phyloP scores from a whole-genome alignment of 106 monocot genomes.

The Dendrobium nobile region DNA sequence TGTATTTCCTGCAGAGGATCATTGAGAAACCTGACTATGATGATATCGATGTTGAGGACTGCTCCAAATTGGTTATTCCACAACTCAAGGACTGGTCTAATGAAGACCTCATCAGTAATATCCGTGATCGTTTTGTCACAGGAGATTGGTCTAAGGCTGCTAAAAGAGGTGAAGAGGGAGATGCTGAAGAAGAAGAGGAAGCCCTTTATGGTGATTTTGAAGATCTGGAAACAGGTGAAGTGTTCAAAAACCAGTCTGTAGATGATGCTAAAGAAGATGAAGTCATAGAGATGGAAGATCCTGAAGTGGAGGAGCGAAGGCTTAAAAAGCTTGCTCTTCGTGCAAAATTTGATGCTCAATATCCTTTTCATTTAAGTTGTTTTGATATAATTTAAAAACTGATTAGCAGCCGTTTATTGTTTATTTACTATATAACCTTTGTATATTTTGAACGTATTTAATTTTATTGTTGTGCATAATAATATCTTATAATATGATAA shows the following conservation, averaged over 20 bases:
- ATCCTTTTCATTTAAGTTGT: conserved; percentile 45
- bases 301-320: conserved; percentile 56
- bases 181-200: conserved; percentile 40
- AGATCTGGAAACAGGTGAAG: conserved; percentile 77
- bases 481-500: background rate
- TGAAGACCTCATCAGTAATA: conserved; percentile 48
- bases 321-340: conserved; percentile 92
- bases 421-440: background rate
- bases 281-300: conserved; percentile 12
- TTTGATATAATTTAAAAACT: background rate
- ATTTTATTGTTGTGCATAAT: background rate
- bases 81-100: conserved; percentile 74
- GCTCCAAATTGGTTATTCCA: conserved; percentile 53
- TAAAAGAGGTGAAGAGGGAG: conserved; percentile 34
- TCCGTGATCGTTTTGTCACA: conserved; percentile 89
- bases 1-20: conserved; percentile 36
- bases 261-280: conserved; percentile 22
- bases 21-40: conserved; percentile 31
- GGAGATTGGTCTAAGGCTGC: conserved; percentile 91
- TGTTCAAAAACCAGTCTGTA: conserved; percentile 17
- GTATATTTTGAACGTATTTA: background rate
- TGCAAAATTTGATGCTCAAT: conserved; percentile 89
- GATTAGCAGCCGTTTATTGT: background rate
- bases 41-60: conserved; percentile 51
- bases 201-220: conserved; percentile 75